Evolutionary conservation across 495 filamentous ascomycete species (phyloP).

Genomic region (Durotheca rogersii): DNA sequence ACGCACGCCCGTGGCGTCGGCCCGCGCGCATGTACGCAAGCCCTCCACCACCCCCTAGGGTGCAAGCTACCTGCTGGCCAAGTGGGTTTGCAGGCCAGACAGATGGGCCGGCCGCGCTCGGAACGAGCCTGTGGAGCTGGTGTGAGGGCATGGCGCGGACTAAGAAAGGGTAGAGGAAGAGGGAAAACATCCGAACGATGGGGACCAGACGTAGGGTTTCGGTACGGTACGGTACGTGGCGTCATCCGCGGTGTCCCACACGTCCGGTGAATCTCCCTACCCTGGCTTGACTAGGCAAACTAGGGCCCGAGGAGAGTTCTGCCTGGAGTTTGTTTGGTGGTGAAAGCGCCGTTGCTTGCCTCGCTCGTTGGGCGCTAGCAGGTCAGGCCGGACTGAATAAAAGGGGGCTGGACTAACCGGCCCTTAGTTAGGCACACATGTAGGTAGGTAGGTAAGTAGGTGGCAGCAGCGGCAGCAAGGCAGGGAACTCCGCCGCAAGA

Average conservation of each 20-base stretch:
- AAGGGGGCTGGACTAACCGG: not conserved
- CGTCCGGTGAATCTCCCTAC: slow-evolving; percentile 13
- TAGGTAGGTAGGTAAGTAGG: too few relatives aligned
- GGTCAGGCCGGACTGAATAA: not conserved
- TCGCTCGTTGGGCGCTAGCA: slow-evolving; percentile 3
- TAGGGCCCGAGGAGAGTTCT: not conserved
- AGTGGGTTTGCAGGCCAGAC: too few relatives aligned
- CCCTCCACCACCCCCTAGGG: too few relatives aligned
- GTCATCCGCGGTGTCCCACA: slow-evolving; percentile 31
- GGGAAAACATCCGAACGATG: slow-evolving; percentile 16
- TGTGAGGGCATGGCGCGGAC: too few relatives aligned
- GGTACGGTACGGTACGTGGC: slow-evolving; percentile 39
- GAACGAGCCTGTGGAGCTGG: too few relatives aligned
- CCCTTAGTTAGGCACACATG: too few relatives aligned
- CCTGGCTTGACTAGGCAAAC: not conserved
- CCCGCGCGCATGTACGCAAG: too few relatives aligned
- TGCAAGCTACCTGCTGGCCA: too few relatives aligned
- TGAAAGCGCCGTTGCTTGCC: not conserved
- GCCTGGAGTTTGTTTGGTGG: not conserved
- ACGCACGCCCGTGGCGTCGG: too few relatives aligned
- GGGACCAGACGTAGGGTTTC: slow-evolving; percentile 28
- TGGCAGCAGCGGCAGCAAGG: not conserved
- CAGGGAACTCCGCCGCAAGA: not conserved
- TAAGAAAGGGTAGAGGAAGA: not conserved
- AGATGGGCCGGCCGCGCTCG: too few relatives aligned